Evolutionary conservation across 2,329 filamentous ascomycete genomes (phyloP).

Genomic region (Macrophomina pseudophaseolina): DNA sequence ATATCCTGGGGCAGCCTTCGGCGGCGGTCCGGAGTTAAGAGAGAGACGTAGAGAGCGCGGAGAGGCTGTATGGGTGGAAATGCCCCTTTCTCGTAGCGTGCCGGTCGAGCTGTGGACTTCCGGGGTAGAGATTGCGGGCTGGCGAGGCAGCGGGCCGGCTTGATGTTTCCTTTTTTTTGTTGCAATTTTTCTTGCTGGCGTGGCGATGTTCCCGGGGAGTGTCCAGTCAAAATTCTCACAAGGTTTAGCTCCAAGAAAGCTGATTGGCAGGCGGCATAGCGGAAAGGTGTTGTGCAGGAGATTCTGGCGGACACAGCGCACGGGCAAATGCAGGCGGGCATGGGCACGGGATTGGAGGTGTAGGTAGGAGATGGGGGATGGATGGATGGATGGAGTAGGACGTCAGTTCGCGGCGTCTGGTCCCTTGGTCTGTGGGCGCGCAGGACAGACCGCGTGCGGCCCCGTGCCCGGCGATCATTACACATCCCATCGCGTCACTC

Average conservation of each 20-base stretch:
- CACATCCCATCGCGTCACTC: slow-evolving; percentile 5
- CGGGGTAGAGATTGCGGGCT: not conserved
- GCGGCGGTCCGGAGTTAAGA: not conserved
- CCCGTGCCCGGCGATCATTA: slow-evolving; percentile 1
- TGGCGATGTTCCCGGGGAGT: not conserved
- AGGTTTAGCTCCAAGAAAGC: not conserved
- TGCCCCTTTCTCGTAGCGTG: not conserved
- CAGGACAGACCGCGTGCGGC: not conserved
- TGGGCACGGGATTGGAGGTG: not conserved
- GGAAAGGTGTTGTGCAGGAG: not conserved
- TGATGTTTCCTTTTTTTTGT: not conserved
- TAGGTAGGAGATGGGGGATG: no score
- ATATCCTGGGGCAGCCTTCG: not conserved
- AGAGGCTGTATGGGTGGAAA: not conserved
- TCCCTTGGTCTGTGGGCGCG: not conserved
- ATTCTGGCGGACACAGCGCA: not conserved
- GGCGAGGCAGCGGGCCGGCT: not conserved
- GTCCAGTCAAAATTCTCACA: not conserved
- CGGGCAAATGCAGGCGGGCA: not conserved
- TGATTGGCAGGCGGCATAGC: not conserved
- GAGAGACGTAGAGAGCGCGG: not conserved
- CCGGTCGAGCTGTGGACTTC: not conserved
- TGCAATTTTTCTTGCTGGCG: not conserved
- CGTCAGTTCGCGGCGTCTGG: no score
- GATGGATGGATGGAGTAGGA: no score